phyloP scores from a whole-genome alignment of 2,329 filamentous ascomycete species.

The Epichloe typhina region DNA sequence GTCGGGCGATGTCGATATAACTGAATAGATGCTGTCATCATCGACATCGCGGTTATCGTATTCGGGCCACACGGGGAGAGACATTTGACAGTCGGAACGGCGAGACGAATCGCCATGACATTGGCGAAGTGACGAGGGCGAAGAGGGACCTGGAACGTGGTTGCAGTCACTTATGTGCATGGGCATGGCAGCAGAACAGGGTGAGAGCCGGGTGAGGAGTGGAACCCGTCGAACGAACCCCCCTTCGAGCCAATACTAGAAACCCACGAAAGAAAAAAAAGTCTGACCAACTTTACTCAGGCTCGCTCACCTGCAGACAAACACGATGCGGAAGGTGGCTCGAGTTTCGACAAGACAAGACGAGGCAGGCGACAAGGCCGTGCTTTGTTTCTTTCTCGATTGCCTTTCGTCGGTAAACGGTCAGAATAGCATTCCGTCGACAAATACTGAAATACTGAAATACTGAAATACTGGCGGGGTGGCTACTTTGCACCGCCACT shows the following conservation, averaged over 20 bases:
- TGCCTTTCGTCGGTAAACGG: too few relatives aligned
- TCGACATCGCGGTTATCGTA: slow-evolving; percentile 8
- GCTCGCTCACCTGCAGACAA: too few relatives aligned
- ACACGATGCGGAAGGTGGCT: too few relatives aligned
- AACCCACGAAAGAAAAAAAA: too few relatives aligned
- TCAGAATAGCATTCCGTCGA: too few relatives aligned
- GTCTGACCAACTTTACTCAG: too few relatives aligned
- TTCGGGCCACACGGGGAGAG: slow-evolving; percentile 3
- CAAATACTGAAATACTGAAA: too few relatives aligned
- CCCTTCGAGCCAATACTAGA: too few relatives aligned
- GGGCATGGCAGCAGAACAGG: not conserved
- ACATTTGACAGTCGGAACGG: slow-evolving; percentile 4
- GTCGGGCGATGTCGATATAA: slow-evolving; percentile 15
- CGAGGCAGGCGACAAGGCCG: too few relatives aligned
- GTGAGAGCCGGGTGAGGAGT: not conserved
- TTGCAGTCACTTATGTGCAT: slow-evolving; percentile 1
- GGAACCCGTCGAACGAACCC: not conserved
- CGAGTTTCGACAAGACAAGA: too few relatives aligned
- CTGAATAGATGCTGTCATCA: slow-evolving; percentile 16
- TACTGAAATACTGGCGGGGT: too few relatives aligned
- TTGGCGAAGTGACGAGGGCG: not conserved
- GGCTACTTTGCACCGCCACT: not conserved
- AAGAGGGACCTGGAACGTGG: not conserved
- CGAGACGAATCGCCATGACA: slow-evolving; percentile 5
- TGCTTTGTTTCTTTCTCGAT: too few relatives aligned